Evolutionary conservation across 306 rosid genomes (phyloP), one percentile per base, ranked within the genome.

Genomic region (Urtica urens): DNA sequence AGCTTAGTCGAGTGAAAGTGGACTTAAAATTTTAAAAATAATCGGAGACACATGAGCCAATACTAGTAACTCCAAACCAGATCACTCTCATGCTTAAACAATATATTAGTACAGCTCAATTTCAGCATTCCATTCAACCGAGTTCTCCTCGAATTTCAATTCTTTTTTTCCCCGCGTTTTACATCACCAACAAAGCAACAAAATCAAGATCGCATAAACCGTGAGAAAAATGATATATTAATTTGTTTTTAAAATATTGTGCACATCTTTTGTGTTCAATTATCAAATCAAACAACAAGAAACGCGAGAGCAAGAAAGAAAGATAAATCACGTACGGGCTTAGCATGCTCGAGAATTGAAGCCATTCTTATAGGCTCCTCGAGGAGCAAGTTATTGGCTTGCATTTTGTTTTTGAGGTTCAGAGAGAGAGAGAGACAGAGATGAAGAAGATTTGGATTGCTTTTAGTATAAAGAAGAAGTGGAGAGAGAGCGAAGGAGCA

Each of bases 351-450:
- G 3, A 86, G 75, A 42, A 86, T 48, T 41, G 95, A 76, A 23
- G 81, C 74, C 95, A 86, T 86, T 69, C 95, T 49, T 23, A 86
- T 74, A 0, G 95, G 95, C 68, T 86, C 95, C 51, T 86, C 86
- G 7, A 81, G 83, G 58, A 86, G 72, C 76, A 86, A 64, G 39
- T 80, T 73, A 23, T 54, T 78, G 4, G 82, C 54, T 11, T 60
- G 75, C 95, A 86, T 85, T 63, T 65, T 21, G 49, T 19, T 11
- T 22, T 18, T 6, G 18, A 25, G 21, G 15, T 9, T 3, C n/a
- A 9, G 37, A 12, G 19, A 23, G 46, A 52, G n/a, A n/a, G n/a
- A n/a, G n/a, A n/a, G n/a, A n/a, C n/a, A 31, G 25, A 7, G n/a
- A n/a, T n/a, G n/a, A n/a, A n/a, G n/a, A n/a, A n/a, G n/a, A n/a